These are phyloP conservation scores for Tribonema minus DNA, from an alignment of 108 stramenopile species.

Conservation along the genomic window DNA sequence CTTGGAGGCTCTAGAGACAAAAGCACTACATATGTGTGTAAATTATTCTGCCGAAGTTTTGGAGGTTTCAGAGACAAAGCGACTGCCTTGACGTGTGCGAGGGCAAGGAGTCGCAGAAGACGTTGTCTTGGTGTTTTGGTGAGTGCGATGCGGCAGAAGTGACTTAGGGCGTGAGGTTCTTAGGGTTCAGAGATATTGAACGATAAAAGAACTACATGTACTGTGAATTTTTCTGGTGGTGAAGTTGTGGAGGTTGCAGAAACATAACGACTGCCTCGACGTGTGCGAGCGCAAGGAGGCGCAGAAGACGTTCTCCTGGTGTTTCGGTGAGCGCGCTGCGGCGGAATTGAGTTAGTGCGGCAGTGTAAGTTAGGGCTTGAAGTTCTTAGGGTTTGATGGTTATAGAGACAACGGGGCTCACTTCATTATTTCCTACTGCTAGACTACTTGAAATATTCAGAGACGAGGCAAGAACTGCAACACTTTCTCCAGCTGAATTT, in stretches of 20 bases:
- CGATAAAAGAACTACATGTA: too few species aligned
- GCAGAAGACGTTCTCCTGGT: conserved; percentile 18
- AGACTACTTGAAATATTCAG: too few species aligned
- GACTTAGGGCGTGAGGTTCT: not conserved
- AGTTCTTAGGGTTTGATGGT: not conserved
- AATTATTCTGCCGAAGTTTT: not conserved
- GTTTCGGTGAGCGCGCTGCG: not conserved
- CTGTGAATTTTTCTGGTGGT: not conserved
- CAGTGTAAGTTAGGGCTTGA: not conserved
- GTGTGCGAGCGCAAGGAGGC: conserved; percentile 37
- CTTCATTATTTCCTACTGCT: too few species aligned
- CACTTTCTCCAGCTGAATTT: too few species aligned
- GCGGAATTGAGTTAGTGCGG: too few species aligned
- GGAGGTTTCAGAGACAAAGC: not conserved
- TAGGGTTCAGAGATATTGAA: not conserved
- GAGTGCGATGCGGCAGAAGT: not conserved
- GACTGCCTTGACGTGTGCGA: not conserved
- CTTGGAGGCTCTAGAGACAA: not conserved
- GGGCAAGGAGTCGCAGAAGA: not conserved
- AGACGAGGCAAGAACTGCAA: too few species aligned
- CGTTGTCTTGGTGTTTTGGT: not conserved
- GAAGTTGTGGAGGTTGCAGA: not conserved
- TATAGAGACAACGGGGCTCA: too few species aligned
- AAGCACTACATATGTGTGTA: too few species aligned
- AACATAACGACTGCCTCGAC: conserved; percentile 8